Conservation (phyloP, 371 early-diverging fungal genomes). For the Apophysomyces sp. region DNA sequence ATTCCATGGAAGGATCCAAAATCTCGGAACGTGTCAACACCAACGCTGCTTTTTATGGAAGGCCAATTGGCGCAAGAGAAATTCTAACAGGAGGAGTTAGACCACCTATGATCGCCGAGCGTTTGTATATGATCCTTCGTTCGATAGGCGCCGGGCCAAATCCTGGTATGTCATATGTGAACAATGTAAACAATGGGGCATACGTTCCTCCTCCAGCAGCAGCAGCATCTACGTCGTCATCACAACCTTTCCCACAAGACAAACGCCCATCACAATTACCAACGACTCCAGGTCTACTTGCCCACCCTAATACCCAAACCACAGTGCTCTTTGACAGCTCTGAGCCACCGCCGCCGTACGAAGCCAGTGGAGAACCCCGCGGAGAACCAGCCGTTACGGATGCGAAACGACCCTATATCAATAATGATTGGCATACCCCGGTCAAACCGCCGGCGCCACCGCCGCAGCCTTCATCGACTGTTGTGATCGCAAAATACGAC, state of each 20-base stretch:
- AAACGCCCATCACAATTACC: too few relatives aligned
- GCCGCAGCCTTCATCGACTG: conserved; percentile 4
- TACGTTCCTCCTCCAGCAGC: too few relatives aligned
- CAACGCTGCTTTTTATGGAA: conserved; percentile 36
- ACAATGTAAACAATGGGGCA: too few relatives aligned
- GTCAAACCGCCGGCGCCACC: not conserved
- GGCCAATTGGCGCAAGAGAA: conserved; percentile 31
- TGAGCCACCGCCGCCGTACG: conserved; percentile 16
- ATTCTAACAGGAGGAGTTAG: conserved; percentile 30
- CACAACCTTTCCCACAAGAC: not conserved
- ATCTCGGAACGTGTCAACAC: conserved; percentile 39
- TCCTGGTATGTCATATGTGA: conserved; percentile 20
- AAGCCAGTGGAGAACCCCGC: not conserved
- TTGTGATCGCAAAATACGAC: conserved; percentile 72
- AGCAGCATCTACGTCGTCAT: conserved; percentile 2
- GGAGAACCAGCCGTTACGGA: conserved; percentile 1
- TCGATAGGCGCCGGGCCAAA: conserved; percentile 29
- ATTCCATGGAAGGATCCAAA: conserved; percentile 41
- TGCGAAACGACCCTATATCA: not conserved
- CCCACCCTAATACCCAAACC: not conserved
- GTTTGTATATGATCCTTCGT: conserved; percentile 25
- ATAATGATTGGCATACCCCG: not conserved
- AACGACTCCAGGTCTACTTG: too few relatives aligned
- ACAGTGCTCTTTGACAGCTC: not conserved
- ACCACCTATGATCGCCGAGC: conserved; percentile 23